Evolutionary conservation across 2,329 filamentous ascomycete species (phyloP), one percentile per base, ranked within the genome.

Genomic region (Waltergamsia citrina): DNA sequence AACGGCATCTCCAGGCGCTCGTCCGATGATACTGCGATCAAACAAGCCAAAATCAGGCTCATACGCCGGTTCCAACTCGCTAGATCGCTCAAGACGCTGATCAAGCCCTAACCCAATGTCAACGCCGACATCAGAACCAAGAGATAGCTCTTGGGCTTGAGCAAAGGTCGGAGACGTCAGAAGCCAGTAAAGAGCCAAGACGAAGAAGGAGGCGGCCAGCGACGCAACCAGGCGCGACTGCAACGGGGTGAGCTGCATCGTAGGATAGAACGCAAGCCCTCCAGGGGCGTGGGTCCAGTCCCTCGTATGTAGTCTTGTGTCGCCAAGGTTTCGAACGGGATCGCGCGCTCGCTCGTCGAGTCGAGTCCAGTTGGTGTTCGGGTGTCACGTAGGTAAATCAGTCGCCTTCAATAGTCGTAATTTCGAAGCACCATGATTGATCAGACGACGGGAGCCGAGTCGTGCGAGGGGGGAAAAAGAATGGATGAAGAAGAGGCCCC

Each of bases 151-250:
- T 34, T 67, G 62, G 8, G 81, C 81, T 44, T 80, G 68, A 29
- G 75, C 81, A 42, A 78, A 69, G 34, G 65, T 64, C 14, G 72
- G 69, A 29, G 67, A 68, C 37, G 71, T 70, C 24, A 83, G 63
- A 18, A 73, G 55, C 37, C 81, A 59, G 50, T 77, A 81, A 27
- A 86, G 52, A 25, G 74, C 48, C 22, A 81, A 46, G 21, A 84
- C 54, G 33, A 81, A 50, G 20, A 74, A 57, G 21, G 75, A 73
- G 35, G 77, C 74, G 47, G 71, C 63, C 34, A 81, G 52, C 37
- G 79, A 83, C 47, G 78, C 76, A 51, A 73, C 72, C 49, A 85
- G 72, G 52, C 81, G 79, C 60, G 78, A 81, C 63, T 84, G 83
- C 45, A 84, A 63, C 48, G 72, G 76, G 53, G 71, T 78, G 55